phyloP scores from a whole-genome alignment of 441 rosid genomes.

The Melianthus villosus region DNA sequence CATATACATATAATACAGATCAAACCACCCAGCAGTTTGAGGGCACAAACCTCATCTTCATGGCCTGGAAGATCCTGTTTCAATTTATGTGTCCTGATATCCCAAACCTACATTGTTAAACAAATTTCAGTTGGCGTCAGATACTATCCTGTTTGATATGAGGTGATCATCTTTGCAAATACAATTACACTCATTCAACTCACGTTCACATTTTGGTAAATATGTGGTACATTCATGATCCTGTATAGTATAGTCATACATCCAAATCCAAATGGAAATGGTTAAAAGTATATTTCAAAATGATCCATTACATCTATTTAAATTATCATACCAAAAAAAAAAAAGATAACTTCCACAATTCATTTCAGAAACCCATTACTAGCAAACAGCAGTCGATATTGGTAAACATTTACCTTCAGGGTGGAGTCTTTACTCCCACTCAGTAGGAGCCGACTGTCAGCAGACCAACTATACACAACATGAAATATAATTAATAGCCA shows the following conservation, averaged over 20 bases:
- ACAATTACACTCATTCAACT: not conserved
- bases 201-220: no score
- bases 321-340: no score
- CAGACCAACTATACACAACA: slow-evolving; percentile 65
- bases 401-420: slow-evolving; percentile 81
- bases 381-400: no score
- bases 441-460: slow-evolving; percentile 87
- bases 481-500: slow-evolving; percentile 8
- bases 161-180: not conserved
- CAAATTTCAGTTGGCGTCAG: not conserved
- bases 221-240: no score
- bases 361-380: no score
- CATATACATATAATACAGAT: no score
- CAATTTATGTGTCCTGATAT: slow-evolving; percentile 51
- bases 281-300: no score
- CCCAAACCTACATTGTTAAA: slow-evolving; percentile 48
- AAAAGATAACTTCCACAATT: no score
- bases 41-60: slow-evolving; percentile 61
- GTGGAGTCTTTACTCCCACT: slow-evolving; percentile 99
- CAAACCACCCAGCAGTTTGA: no score
- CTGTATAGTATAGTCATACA: no score
- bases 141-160: not conserved
- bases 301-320: no score
- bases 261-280: no score
- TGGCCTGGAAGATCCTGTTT: slow-evolving; percentile 97